Evolutionary conservation across 371 early-diverging fungal genomes (phyloP), one percentile per base, ranked within the genome.

Genomic region (Zancudomyces culisetae): DNA sequence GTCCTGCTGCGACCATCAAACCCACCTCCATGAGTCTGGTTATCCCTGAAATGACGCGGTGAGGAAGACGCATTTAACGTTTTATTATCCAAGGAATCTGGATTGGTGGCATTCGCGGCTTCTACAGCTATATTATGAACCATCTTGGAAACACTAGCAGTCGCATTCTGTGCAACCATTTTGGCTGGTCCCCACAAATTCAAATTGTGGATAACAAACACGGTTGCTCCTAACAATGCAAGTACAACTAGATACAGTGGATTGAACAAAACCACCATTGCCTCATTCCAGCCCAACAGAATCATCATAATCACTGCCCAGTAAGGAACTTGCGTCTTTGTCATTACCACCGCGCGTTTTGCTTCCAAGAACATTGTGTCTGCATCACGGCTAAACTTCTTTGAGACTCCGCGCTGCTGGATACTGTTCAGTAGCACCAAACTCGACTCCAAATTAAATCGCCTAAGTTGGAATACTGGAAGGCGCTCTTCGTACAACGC

Each of bases 321-420:
- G 28, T 70, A 64, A 8, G 97, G 97, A 30, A 94, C 74, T 51
- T 80, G 80, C 51, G 81, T 83, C 27, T 83, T 83, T 0, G 87
- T 87, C 1, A 81, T 61, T 1, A 96, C 91, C 50, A 88, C 79
- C 0, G 91, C 83, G 24, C 97, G 82, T 67, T 96, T 96, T 1
- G 95, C 95, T 59, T 96, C 95, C 52, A 93, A 63, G 55, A 83
- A 95, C 59, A 88, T 74, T 1, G 80, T 80, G 65, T 94, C 92
- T 0, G 87, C 82, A 56, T 93, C 93, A 23, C 84, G 74, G 60
- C 78, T 78, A 72, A 93, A 90, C 45, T 84, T 68, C 41, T 76
- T 79, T n/a, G 74, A 72, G 51, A 92, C 64, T 42, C 81, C 84
- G 46, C 81, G 78, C 55, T 80, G 77, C 43, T 81, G 79, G 3